These are phyloP conservation scores for Ceratonia siliqua DNA, from an alignment of 306 rosid genomes.

Conservation along the genomic window DNA sequence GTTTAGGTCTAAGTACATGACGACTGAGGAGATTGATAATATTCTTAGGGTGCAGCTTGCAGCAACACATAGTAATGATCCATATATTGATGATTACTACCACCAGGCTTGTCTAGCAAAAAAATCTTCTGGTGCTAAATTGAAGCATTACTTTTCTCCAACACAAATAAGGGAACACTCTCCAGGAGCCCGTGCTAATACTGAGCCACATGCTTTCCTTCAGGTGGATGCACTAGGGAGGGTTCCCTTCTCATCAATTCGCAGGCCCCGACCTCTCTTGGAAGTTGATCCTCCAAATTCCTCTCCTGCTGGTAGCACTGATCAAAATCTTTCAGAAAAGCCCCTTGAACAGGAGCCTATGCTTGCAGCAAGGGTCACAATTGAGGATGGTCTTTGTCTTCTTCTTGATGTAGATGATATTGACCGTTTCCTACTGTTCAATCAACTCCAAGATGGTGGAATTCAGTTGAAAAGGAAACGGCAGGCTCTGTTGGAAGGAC, in stretches of 20 bases:
- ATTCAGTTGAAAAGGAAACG: slow-evolving; percentile 61
- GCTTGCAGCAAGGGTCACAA: slow-evolving; percentile 89
- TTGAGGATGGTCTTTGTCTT: slow-evolving; percentile 94
- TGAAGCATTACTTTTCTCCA: slow-evolving; percentile 94
- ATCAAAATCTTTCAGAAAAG: slow-evolving; percentile 75
- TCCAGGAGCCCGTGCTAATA: slow-evolving; percentile 67
- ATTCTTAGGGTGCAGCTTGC: slow-evolving; percentile 93
- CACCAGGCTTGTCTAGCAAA: slow-evolving; percentile 90
- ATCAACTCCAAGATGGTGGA: slow-evolving; percentile 84
- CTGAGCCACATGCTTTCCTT: slow-evolving; percentile 96
- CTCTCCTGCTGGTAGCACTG: slow-evolving; percentile 55
- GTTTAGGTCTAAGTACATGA: slow-evolving; percentile 81
- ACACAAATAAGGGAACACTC: slow-evolving; percentile 85
- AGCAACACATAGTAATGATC: slow-evolving; percentile 96
- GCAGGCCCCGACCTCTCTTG: slow-evolving; percentile 98
- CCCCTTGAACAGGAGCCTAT: slow-evolving; percentile 97
- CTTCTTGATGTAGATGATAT: slow-evolving; percentile 97
- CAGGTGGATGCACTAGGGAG: slow-evolving; percentile 99
- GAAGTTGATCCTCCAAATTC: slow-evolving; percentile 92
- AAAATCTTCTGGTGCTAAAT: slow-evolving; percentile 72
- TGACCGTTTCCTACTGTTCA: slow-evolving; percentile 86
- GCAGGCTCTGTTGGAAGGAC: slow-evolving; percentile 73
- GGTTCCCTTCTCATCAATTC: slow-evolving; percentile 97
- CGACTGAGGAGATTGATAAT: slow-evolving; percentile 82
- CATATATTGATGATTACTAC: slow-evolving; percentile 96